Conservation (phyloP, 805 yeast species). For the Spencermartinsiella europaea region DNA sequence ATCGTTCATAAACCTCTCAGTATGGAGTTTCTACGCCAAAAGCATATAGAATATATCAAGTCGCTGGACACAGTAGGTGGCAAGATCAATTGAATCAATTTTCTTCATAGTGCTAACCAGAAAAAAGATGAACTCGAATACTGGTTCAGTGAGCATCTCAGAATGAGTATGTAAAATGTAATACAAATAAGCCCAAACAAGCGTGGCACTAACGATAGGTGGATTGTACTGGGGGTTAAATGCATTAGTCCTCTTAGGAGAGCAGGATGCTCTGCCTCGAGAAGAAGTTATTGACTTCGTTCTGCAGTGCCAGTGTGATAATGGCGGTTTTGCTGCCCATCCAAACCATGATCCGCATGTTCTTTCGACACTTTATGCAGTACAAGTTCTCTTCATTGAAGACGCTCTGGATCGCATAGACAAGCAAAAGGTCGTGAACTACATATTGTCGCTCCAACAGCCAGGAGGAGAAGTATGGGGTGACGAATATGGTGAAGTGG, state of each 20-base stretch:
- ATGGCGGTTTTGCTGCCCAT: conserved; percentile 79
- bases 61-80: conserved; percentile 41
- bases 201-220: no score
- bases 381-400: conserved; percentile 71
- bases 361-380: conserved; percentile 75
- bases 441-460: conserved; percentile 40
- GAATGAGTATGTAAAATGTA: conserved; percentile 45
- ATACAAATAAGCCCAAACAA: background rate
- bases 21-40: conserved; percentile 33
- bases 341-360: conserved; percentile 88
- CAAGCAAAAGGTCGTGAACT: conserved; percentile 32
- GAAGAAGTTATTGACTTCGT: conserved; percentile 66
- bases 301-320: conserved; percentile 49
- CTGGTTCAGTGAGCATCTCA: conserved; percentile 85
- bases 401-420: conserved; percentile 47
- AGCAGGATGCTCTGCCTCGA: conserved; percentile 52
- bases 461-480: conserved; percentile 79
- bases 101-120: no score
- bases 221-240: conserved; percentile 96
- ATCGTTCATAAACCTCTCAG: no score
- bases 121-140: conserved; percentile 62
- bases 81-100: no score
- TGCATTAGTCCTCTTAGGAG: conserved; percentile 58
- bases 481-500: conserved; percentile 87
- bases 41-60: conserved; percentile 55